Base-by-base conservation (phyloP, 352 stramenopile genomes). In the Pythium pyrilobum region DNA sequence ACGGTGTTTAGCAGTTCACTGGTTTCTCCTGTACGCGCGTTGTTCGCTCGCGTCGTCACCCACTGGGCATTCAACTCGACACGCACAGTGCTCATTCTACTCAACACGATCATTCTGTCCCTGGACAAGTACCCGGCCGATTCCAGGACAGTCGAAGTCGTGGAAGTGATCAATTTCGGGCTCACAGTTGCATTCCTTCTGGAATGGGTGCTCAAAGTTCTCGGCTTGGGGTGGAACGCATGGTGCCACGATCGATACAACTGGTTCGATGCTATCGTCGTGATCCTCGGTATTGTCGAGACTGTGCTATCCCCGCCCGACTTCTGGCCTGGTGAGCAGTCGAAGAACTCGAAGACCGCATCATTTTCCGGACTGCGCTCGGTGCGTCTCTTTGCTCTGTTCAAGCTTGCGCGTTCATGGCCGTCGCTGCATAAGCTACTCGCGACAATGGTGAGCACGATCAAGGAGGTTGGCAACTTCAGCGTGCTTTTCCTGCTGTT, bases 391-490 rank as follows among this genome's bases (percentile, higher is more conserved):
- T 92, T 97, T 48, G 62, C 85, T 8, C 50, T 96, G 13, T 95
- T 98, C 47, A 97, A 97, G 59, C 75, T 98, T 27, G 87, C 86
- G 12, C 77, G 62, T 50, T 87, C 77, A 9, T 98, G 91, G 92
- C 83, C 88, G 28, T 96, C 85, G 0, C 66, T 98, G 29, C 81
- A 95, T 28, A 87, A 89, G 11, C 59, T 98, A 20, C 59, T 98
- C 4, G 39, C 65, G 16, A 97, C 84, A 11, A 95, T 98, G 53
- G 54, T 81, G 42, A 85, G 74, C 39, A 96, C 91, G 20, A 61
- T 97, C 27, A 65, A 81, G 24, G 92, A 98, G 64, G 72, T 98
- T 18, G 72, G 67, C 24, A 97, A 97, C 62, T 98, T 98, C 56
- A 77, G 75, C 12, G 66, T 98, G 16, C 71, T 98, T 0, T 78